A percentile compares a stretch with the other conserved stretches of the same genome.
Evolutionary conservation across 2,329 filamentous ascomycete genomes (phyloP).

Genomic region (Lizonia empirigonia): DNA sequence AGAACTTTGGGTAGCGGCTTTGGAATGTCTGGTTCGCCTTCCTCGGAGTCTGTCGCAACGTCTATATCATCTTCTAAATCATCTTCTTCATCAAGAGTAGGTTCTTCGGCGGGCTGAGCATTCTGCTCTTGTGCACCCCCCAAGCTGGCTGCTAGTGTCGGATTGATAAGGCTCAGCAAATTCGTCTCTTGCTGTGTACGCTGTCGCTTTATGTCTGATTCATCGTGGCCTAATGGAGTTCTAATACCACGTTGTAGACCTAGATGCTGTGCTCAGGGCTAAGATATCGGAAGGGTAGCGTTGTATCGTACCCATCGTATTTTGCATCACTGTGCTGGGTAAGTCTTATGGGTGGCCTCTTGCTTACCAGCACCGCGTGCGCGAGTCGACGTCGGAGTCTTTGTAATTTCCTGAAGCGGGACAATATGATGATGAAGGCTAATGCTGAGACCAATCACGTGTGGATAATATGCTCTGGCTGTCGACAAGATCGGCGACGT

Average conservation of each 20-base stretch:
- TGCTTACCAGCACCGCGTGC: neutral
- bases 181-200: slow-evolving; percentile 15
- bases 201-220: slow-evolving; percentile 2
- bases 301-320: slow-evolving; percentile 1
- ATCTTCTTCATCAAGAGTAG: neutral
- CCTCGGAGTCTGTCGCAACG: slow-evolving; percentile 13
- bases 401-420: neutral
- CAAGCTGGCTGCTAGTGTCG: slow-evolving; percentile 4
- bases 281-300: neutral
- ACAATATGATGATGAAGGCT: neutral
- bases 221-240: neutral
- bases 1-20: slow-evolving; percentile 10
- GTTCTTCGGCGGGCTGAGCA: neutral
- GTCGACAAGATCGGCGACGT: neutral
- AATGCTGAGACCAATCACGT: neutral
- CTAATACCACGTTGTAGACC: neutral
- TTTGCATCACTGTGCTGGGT: neutral
- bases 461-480: neutral
- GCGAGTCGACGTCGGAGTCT: neutral
- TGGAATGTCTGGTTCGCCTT: slow-evolving; percentile 8
- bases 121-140: neutral
- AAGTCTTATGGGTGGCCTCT: neutral
- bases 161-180: slow-evolving; percentile 15
- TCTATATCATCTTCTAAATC: slow-evolving; percentile 11
- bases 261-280: neutral